Base-by-base conservation (phyloP, 2,329 filamentous ascomycete species). In the Emericellopsis cladophorae region DNA sequence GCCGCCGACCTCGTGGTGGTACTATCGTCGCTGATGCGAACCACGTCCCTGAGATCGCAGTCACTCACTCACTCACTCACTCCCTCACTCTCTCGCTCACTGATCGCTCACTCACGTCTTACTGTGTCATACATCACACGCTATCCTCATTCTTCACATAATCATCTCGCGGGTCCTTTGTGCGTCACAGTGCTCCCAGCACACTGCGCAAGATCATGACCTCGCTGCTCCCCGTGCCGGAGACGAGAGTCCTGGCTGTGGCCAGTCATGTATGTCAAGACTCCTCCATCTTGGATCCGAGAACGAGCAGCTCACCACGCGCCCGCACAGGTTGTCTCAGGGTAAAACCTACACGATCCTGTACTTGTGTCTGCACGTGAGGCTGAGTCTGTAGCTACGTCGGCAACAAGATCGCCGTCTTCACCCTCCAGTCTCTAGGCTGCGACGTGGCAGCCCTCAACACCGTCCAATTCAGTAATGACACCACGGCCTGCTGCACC, bases 401-500 rank as follows among this genome's bases (percentile, higher is more conserved):
- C 50, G 92, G 92, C 40, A 98, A 98, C 60, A 95, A 90, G 54
- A 95, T 98, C 70, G 89, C 89, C 34, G 88, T 88, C 1, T 93
- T 95, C 56, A 86, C 89, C 49, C 82, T 98, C 72, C 90, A 98
- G 61, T 83, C 84, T 1, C 66, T 98, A 39, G 92, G 92, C 37
- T 95, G 88, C 56, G 90, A 98, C 54, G 90, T 95, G 7, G 84
- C 88, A 8, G 86, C 88, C 3, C 73, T 98, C 53, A 95, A 98
- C 59, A 98, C 92, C 0, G 92, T 98, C 7, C 84, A 98, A 54
- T 98, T 95, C 67, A 96, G 90, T 95, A 68, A 60, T 81, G 18
- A 31, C 21, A 18, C 24, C 18, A 21, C 18, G 18, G 18, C 18
- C 18, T 21, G 18, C 18, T 21, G 18, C 18, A 21, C 18, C 18